Conservation (phyloP, 805 yeast genomes). For the Candida orba region DNA sequence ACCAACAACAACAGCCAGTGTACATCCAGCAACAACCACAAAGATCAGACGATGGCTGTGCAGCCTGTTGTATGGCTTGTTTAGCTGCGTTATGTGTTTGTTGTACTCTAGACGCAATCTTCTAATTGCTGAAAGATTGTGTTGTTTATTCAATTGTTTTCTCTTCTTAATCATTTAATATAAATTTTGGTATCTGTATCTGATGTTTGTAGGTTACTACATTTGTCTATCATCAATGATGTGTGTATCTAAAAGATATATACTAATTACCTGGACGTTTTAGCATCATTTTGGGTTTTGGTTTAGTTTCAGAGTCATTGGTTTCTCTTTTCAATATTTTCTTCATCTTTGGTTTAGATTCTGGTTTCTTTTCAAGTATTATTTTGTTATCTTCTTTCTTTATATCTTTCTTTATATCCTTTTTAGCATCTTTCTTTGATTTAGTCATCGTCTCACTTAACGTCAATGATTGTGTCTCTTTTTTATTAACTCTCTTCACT, state of each 20-base stretch:
- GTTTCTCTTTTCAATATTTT: neutral
- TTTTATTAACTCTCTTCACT: neutral
- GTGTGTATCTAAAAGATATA: no score
- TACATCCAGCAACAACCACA: slow-evolving; percentile 43
- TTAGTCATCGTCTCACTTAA: no score
- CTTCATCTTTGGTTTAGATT: neutral
- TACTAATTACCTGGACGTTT: neutral
- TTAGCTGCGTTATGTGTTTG: slow-evolving; percentile 49
- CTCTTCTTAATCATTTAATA: no score
- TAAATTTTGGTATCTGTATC: no score
- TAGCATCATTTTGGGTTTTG: slow-evolving; percentile 6
- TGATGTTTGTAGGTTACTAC: no score
- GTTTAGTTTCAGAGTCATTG: neutral
- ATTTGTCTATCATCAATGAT: no score
- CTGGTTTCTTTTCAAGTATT: no score
- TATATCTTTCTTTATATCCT: neutral
- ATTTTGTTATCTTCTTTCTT: neutral
- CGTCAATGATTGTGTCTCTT: neutral
- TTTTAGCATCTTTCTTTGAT: neutral
- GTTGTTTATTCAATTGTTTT: neutral
- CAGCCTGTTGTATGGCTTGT: slow-evolving; percentile 41
- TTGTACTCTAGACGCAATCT: slow-evolving; percentile 45
- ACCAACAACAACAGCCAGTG: slow-evolving; percentile 44
- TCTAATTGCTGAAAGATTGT: slow-evolving; percentile 21
- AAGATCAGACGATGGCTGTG: slow-evolving; percentile 26